A percentile compares a stretch with the other conserved stretches of the same genome.
Evolutionary conservation across 148 eudicot genomes (phyloP).

Genomic region (Simmondsia chinensis): DNA sequence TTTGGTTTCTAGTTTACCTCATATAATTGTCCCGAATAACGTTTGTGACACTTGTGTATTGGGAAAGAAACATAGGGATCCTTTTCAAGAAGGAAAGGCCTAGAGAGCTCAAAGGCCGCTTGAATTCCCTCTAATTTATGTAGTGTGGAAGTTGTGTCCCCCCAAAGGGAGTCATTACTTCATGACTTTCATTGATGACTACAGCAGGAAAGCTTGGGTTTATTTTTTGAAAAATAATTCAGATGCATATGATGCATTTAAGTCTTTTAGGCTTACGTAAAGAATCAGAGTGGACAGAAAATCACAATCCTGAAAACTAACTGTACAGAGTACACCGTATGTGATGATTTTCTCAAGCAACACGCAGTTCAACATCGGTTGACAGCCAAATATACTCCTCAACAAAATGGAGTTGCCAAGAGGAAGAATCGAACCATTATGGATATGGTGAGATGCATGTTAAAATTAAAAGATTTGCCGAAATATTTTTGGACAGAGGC

Average conservation of each 20-base stretch:
- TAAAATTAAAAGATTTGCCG: neutral
- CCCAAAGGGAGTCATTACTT: neutral
- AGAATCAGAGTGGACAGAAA: neutral
- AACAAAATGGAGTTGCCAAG: slow-evolving; percentile 1
- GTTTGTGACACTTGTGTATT: neutral
- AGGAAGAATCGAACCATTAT: neutral
- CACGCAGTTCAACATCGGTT: neutral
- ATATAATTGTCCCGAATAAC: neutral
- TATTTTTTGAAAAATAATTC: neutral
- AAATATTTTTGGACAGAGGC: neutral
- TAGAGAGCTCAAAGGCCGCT: neutral
- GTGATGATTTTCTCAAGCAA: neutral
- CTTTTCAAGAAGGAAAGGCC: neutral
- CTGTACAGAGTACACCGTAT: neutral
- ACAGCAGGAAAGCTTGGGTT: slow-evolving; percentile 1
- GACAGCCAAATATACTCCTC: neutral
- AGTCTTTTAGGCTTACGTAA: neutral
- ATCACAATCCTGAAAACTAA: neutral
- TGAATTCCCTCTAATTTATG: neutral
- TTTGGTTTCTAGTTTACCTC: neutral
- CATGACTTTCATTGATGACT: slow-evolving; percentile 2
- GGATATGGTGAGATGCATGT: slow-evolving; percentile 1
- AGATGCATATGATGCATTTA: too few species aligned
- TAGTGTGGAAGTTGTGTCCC: neutral
- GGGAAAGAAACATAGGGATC: slow-evolving; percentile 6